Conservation (phyloP, 306 rosid genomes). For the Sindora glabra region DNA sequence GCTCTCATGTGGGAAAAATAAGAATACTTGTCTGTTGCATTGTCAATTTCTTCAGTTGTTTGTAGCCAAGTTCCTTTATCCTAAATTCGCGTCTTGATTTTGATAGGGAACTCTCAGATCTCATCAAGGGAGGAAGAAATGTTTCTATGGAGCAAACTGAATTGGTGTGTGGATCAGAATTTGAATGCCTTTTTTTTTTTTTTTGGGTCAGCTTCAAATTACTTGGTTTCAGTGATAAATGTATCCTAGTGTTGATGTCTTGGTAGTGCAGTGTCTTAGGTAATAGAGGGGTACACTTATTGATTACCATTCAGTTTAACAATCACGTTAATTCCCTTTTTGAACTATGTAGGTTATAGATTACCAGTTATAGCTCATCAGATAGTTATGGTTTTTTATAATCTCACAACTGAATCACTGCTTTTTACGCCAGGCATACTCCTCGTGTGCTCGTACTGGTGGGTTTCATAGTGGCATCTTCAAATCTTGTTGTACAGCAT, state of each 20-base stretch:
- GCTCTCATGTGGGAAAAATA: slow-evolving; percentile 99
- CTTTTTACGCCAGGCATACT: too few species aligned
- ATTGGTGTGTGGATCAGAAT: slow-evolving; percentile 40
- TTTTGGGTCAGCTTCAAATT: neutral
- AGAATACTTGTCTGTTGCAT: slow-evolving; percentile 36
- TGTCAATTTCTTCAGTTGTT: slow-evolving; percentile 1
- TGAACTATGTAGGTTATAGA: too few species aligned
- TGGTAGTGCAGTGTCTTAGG: neutral
- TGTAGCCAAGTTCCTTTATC: slow-evolving; percentile 3
- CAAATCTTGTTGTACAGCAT: neutral
- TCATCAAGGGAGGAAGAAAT: slow-evolving; percentile 83
- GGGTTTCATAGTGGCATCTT: neutral
- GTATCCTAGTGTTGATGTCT: too few species aligned
- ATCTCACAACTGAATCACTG: too few species aligned
- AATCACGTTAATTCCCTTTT: too few species aligned
- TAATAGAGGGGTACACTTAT: too few species aligned
- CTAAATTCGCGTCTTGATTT: slow-evolving; percentile 29
- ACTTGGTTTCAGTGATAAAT: neutral
- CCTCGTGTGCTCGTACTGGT: too few species aligned
- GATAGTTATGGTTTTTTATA: too few species aligned
- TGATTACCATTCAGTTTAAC: too few species aligned
- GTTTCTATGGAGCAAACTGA: slow-evolving; percentile 51
- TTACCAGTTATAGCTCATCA: too few species aligned
- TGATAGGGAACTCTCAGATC: slow-evolving; percentile 93
- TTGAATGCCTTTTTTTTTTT: neutral